Evolutionary conservation across 2,329 filamentous ascomycete species (phyloP).

Genomic region (Bipolaris sorokiniana): DNA sequence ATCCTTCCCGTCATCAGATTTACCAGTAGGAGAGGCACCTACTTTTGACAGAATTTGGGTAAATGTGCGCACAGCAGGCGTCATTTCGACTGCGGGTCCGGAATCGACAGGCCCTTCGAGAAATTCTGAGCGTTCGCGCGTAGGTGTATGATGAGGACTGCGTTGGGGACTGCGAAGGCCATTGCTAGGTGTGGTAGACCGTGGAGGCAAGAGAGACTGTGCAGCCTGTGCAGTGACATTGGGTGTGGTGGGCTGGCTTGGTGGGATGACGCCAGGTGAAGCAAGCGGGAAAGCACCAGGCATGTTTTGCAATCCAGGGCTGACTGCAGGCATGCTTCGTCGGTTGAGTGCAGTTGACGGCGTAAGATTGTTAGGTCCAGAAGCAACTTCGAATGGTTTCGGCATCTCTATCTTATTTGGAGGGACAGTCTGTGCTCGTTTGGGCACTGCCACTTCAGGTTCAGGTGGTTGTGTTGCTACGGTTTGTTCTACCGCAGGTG

Average conservation of each 20-base stretch:
- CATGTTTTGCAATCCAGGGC: conserved; percentile 34
- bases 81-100: conserved; percentile 29
- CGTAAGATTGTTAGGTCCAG: not conserved
- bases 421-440: conserved; percentile 30
- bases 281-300: conserved; percentile 69
- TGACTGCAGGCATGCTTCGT: conserved; percentile 32
- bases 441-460: conserved; percentile 17
- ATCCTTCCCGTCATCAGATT: conserved; percentile 36
- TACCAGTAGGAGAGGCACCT: conserved; percentile 66
- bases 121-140: conserved; percentile 43
- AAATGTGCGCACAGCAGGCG: conserved; percentile 44
- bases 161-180: conserved; percentile 18
- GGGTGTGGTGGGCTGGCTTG: conserved; percentile 49
- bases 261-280: conserved; percentile 49
- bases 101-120: conserved; percentile 40
- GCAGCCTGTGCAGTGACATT: conserved; percentile 25
- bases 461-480: conserved; percentile 16
- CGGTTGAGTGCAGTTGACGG: conserved; percentile 21
- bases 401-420: conserved; percentile 36
- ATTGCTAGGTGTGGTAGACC: conserved; percentile 20
- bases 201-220: conserved; percentile 29
- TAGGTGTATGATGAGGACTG: conserved; percentile 38
- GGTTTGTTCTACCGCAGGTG: conserved; percentile 12
- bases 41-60: conserved; percentile 47
- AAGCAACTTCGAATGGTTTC: conserved; percentile 20